These are phyloP conservation scores for Phytophthora lateralis DNA, from an alignment of 352 stramenopile species.

Conservation along the genomic window DNA sequence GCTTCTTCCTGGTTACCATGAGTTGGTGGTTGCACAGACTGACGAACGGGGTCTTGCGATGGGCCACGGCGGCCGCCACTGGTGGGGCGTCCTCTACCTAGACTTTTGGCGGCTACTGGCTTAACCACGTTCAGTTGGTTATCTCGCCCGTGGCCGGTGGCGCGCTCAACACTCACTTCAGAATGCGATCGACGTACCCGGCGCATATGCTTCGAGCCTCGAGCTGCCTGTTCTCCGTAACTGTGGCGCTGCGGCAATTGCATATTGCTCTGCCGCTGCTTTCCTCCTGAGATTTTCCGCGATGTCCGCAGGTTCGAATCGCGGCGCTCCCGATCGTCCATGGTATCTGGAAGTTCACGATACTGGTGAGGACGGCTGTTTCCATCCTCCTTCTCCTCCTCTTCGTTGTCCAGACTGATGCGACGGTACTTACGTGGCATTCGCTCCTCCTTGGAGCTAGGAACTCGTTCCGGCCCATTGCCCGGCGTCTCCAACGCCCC, in stretches of 20 bases:
- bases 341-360: conserved; percentile 39
- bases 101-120: conserved; percentile 17
- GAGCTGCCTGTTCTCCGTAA: conserved; percentile 35
- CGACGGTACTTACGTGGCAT: conserved; percentile 59
- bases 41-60: conserved; percentile 26
- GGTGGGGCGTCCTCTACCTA: conserved; percentile 19
- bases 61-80: conserved; percentile 27
- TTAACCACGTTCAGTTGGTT: conserved; percentile 17
- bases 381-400: conserved; percentile 68
- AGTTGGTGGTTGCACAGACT: conserved; percentile 24
- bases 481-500: conserved; percentile 39
- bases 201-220: conserved; percentile 44
- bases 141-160: conserved; percentile 26
- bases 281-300: conserved; percentile 38
- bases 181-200: conserved; percentile 51
- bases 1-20: conserved; percentile 46
- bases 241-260: conserved; percentile 41
- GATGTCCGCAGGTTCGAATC: conserved; percentile 45
- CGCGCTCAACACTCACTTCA: conserved; percentile 46
- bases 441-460: conserved; percentile 34
- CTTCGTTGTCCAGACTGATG: conserved; percentile 70
- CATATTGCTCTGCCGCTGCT: conserved; percentile 39
- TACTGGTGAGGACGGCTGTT: conserved; percentile 35
- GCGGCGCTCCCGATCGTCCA: conserved; percentile 41
- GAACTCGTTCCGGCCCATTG: conserved; percentile 28